Evolutionary conservation across 2,329 filamentous ascomycete genomes (phyloP).

Genomic region (Sarocladium oryzae): DNA sequence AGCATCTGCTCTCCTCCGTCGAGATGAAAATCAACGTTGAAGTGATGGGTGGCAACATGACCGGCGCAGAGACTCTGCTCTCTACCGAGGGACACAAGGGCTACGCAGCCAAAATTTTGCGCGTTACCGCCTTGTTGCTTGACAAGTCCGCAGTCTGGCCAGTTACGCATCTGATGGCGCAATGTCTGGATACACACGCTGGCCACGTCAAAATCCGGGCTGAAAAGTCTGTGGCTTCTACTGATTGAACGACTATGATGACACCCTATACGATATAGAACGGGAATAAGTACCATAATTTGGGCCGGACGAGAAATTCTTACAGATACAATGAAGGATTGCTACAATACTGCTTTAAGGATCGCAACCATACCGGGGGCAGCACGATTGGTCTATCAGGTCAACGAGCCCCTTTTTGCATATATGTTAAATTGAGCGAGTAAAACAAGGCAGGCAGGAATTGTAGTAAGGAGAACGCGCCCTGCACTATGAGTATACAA

Average conservation of each 20-base stretch:
- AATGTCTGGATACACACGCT: constrained; percentile 49
- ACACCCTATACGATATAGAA: constrained; percentile 1
- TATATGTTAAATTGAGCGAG: no score
- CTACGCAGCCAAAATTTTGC: constrained; percentile 77
- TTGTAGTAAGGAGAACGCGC: no score
- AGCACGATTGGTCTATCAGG: no score
- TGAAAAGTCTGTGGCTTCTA: constrained; percentile 38
- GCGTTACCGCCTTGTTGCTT: constrained; percentile 79
- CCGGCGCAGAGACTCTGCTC: constrained; percentile 46
- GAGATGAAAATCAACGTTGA: constrained; percentile 69
- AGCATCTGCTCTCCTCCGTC: constrained; percentile 68
- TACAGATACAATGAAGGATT: background rate
- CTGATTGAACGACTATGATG: background rate
- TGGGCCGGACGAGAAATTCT: no score
- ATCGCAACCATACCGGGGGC: no score
- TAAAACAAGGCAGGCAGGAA: no score
- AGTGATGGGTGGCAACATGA: constrained; percentile 37
- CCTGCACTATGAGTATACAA: no score
- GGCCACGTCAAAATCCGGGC: constrained; percentile 44
- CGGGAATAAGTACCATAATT: no score
- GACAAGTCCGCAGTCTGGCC: constrained; percentile 91
- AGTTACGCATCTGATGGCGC: constrained; percentile 49
- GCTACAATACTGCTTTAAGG: background rate
- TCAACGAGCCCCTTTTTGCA: no score
- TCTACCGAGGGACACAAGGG: constrained; percentile 58